Conservation (phyloP, 805 yeast species). For the Monosporozyma servazzii region DNA sequence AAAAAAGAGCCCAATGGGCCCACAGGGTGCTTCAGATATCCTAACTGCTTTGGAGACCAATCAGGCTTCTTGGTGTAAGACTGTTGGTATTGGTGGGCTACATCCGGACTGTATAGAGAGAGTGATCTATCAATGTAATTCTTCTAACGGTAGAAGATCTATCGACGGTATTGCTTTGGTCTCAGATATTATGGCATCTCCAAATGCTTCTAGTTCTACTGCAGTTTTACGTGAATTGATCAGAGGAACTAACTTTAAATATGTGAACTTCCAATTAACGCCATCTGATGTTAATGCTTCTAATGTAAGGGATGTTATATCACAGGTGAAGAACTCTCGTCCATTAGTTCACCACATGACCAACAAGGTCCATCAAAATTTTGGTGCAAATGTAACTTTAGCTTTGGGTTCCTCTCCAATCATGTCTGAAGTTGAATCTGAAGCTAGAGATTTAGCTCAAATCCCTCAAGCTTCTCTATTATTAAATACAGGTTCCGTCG, state of each 20-base stretch:
- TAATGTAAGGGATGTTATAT: conserved; percentile 11
- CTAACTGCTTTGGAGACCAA: conserved; percentile 37
- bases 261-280: conserved; percentile 7
- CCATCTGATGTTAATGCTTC: background rate
- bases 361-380: conserved; percentile 78
- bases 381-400: conserved; percentile 77
- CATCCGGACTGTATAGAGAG: conserved; percentile 52
- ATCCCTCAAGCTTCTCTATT: conserved; percentile 49
- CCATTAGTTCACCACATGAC: conserved; percentile 85
- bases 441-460: conserved; percentile 56
- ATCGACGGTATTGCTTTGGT: conserved; percentile 86
- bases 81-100: conserved; percentile 79
- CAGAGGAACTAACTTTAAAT: conserved; percentile 10
- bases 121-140: conserved; percentile 42
- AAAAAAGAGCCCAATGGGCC: conserved; percentile 53
- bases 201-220: conserved; percentile 46
- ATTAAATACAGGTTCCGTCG: conserved; percentile 69
- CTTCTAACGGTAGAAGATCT: conserved; percentile 34
- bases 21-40: conserved; percentile 51
- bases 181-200: conserved; percentile 67
- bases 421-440: conserved; percentile 69
- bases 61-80: conserved; percentile 34
- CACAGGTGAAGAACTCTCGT: conserved; percentile 21
- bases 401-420: conserved; percentile 83
- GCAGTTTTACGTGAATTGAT: conserved; percentile 26